A percentile compares a stretch with the other conserved stretches of the same genome.
These are phyloP conservation scores for Viola pubescens DNA, from an alignment of 441 rosid genomes.

Conservation along the genomic window DNA sequence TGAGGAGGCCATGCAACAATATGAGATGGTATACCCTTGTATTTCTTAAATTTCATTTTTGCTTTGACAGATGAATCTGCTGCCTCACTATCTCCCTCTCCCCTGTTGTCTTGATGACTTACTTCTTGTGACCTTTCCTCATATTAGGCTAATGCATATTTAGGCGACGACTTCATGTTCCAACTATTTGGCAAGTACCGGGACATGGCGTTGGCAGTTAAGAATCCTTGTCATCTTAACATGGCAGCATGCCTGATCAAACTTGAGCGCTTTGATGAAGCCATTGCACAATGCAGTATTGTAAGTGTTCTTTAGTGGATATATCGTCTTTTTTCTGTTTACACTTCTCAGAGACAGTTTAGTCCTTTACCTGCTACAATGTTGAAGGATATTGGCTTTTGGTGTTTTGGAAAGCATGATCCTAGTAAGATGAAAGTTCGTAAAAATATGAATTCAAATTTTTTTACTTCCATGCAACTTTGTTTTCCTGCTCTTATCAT, in stretches of 20 bases:
- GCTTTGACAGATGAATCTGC: not conserved
- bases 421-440: not conserved
- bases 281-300: conserved; percentile 71
- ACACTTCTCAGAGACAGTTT: not conserved
- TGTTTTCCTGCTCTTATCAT: no score
- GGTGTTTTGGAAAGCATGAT: not conserved
- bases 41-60: conserved; percentile 17
- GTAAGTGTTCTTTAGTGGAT: conserved; percentile 33
- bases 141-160: conserved; percentile 76
- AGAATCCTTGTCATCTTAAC: conserved; percentile 93
- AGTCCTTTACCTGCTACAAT: not conserved
- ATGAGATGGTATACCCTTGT: conserved; percentile 74
- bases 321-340: not conserved
- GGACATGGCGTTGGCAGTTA: conserved; percentile 95
- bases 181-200: conserved; percentile 89
- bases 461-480: no score
- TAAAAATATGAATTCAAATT: no score
- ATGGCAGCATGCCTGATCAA: conserved; percentile 86
- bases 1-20: conserved; percentile 94
- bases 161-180: conserved; percentile 97
- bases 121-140: conserved; percentile 14
- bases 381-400: not conserved
- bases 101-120: conserved; percentile 7
- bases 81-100: not conserved
- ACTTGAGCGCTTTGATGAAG: conserved; percentile 76